Evolutionary conservation across 129 eudicot species (phyloP).

Genomic region (Chrysanthemum lavandulifolium): DNA sequence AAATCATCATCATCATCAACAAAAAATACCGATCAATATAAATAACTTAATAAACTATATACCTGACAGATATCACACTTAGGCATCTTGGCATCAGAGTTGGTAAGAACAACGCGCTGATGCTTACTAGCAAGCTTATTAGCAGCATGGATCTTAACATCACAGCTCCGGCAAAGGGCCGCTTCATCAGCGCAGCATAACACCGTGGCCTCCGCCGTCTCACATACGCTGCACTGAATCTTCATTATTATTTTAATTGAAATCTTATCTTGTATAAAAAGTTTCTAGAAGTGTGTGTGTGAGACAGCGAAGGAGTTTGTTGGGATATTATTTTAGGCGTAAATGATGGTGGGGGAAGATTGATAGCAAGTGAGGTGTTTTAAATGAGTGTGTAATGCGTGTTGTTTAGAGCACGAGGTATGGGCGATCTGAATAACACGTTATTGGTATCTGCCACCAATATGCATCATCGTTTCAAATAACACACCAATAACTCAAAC

Average conservation of each 20-base stretch:
- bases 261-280: background rate
- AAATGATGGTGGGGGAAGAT: background rate
- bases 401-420: no score
- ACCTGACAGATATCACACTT: conserved; percentile 94
- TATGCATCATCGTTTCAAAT: no score
- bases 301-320: conserved; percentile 6
- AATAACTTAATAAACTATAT: no score
- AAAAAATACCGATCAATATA: no score
- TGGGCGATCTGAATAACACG: no score
- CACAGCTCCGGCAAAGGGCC: conserved; percentile 73
- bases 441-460: no score
- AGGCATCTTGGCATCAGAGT: conserved; percentile 59
- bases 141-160: conserved; percentile 79
- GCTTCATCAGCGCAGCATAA: conserved; percentile 98
- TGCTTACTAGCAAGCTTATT: conserved; percentile 90
- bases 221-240: conserved; percentile 93
- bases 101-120: conserved; percentile 63
- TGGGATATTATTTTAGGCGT: background rate
- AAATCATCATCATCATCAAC: no score
- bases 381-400: no score
- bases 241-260: conserved; percentile 41
- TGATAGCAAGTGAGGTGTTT: no score
- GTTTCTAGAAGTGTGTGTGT: no score
- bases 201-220: conserved; percentile 74
- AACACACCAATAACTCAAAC: no score